Base-by-base conservation (phyloP, 1,139 yeast species). In the Geotrichum histeridarum region DNA sequence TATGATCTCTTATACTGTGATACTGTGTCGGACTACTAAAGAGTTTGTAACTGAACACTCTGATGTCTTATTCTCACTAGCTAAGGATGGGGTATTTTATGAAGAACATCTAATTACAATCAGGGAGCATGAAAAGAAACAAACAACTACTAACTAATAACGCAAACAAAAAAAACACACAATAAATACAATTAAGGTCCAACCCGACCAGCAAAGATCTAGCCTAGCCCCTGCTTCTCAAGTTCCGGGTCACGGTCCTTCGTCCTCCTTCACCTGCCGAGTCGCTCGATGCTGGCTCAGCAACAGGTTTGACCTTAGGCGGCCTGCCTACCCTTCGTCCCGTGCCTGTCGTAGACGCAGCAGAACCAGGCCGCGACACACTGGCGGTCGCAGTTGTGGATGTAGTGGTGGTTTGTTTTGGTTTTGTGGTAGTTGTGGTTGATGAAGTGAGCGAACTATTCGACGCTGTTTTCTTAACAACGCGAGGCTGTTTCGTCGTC, bases 311-410 rank as follows among this genome's bases (percentile, higher is more conserved):
- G 7, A 18, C 49, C 37, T 45, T 45, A 8, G 49, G 49, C 27
- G 49, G 49, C 15, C 51, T 41, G 27, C 51, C 51, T 12, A 43
- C 46, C 22, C 51, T 22, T 17, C 51, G 51, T 14, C n/a, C 47
- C 4, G 51, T 43, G 4, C 47, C 47, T 5, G 46, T 43, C 12
- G 51, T 33, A 8, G 45, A n/a, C 1, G 51, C 51, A 7, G 46
- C 18, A 7, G 46, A 30, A 12, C 36, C 31, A 14, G 50, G 14
- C 17, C 38, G 27, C 33, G 14, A 3, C 22, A 31, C 27, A 5
- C 27, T 22, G 27, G n/a, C n/a, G 12, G 22, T 11, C 2, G 43
- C 50, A 12, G 50, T 7, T 8, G 50, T 11, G 15, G 43, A 35
- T 6, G 50, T 22, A 15, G 35, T 8, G 2, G 35, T n/a, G 27